Percentiles rank a stretch among this genome's conserved stretches.
phyloP scores from a whole-genome alignment of 2,329 filamentous ascomycete genomes.

The Cladosporium sp. region DNA sequence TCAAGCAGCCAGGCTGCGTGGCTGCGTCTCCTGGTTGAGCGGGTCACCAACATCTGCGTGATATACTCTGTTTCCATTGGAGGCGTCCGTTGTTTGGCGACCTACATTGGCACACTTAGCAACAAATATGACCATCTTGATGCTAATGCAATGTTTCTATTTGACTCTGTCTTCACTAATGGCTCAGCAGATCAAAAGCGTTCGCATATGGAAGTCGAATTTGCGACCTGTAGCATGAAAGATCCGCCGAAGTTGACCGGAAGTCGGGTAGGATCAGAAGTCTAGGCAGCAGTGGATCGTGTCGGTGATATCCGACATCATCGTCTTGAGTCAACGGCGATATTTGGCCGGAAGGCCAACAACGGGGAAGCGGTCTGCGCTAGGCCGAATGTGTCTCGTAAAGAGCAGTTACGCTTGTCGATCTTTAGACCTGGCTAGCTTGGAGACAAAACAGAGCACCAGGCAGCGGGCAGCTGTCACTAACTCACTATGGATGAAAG shows the following conservation, averaged over 20 bases:
- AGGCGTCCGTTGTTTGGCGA: no score
- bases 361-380: not conserved
- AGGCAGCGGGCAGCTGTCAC: slow-evolving; percentile 4
- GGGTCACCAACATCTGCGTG: not conserved
- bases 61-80: not conserved
- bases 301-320: slow-evolving; percentile 1
- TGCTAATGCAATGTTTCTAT: no score
- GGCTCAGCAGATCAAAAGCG: not conserved
- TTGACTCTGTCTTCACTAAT: not conserved
- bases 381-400: slow-evolving; percentile 2
- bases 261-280: not conserved
- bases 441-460: not conserved
- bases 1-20: not conserved
- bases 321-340: not conserved
- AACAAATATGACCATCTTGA: no score
- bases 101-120: no score
- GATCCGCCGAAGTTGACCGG: slow-evolving; percentile 7
- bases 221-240: slow-evolving; percentile 8
- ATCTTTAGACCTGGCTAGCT: slow-evolving; percentile 5
- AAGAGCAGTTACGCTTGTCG: slow-evolving; percentile 9
- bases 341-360: slow-evolving; percentile 1
- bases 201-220: not conserved
- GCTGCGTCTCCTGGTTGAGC: not conserved
- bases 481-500: not conserved
- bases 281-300: slow-evolving; percentile 5